Conservation (phyloP, 2,329 filamentous ascomycete genomes). For the Venturia effusa region DNA sequence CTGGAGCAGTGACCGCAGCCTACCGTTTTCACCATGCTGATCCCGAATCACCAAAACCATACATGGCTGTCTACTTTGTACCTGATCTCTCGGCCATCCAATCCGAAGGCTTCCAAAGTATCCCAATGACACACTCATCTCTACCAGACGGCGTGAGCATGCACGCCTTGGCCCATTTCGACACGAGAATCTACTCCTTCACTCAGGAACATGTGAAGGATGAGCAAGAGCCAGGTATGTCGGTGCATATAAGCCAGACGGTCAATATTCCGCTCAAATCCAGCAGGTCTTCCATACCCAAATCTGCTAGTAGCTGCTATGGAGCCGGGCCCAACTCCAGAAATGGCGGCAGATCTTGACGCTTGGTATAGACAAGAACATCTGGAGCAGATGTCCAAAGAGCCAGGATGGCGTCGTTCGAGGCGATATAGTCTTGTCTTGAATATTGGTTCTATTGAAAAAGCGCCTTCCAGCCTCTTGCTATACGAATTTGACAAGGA, state of each 20-base stretch:
- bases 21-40: constrained; percentile 19
- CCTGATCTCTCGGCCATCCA: constrained; percentile 17
- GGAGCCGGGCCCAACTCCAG: constrained; percentile 15
- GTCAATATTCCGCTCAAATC: neutral
- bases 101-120: constrained; percentile 14
- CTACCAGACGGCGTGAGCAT: constrained; percentile 16
- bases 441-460: constrained; percentile 11
- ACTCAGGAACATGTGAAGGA: constrained; percentile 17
- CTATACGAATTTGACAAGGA: constrained; percentile 22
- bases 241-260: neutral
- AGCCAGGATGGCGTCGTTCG: constrained; percentile 21
- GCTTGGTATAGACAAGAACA: constrained; percentile 24
- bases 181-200: constrained; percentile 17
- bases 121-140: constrained; percentile 16
- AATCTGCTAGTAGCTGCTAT: constrained; percentile 21
- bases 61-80: constrained; percentile 19
- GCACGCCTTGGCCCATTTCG: constrained; percentile 17
- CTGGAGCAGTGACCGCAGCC: constrained; percentile 15
- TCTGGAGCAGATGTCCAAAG: constrained; percentile 22
- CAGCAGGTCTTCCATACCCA: constrained; percentile 14
- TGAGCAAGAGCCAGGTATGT: constrained; percentile 16
- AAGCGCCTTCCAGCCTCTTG: constrained; percentile 18
- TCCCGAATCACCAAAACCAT: constrained; percentile 15
- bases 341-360: constrained; percentile 19
- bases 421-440: constrained; percentile 17